phyloP scores from a whole-genome alignment of 306 rosid species.

The Cercis canadensis region DNA sequence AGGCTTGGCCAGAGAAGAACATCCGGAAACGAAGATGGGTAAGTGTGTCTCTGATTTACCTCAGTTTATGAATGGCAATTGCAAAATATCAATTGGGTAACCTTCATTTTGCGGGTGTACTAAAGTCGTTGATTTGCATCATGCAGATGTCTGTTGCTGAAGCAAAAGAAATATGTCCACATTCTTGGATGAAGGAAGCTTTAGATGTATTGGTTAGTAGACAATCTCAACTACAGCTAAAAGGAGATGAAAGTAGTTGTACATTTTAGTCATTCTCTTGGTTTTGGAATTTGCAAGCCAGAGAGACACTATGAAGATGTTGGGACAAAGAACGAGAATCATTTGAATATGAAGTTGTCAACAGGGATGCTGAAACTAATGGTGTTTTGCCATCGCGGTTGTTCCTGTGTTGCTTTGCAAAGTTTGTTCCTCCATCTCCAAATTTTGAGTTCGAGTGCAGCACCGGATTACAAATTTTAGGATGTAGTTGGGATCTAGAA shows the following conservation, averaged over 20 bases:
- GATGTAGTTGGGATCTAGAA: conserved; percentile 46
- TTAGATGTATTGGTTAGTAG: conserved; percentile 61
- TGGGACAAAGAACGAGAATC: conserved; percentile 34
- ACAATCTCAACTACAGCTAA: conserved; percentile 40
- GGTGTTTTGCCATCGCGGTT: neutral
- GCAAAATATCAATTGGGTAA: conserved; percentile 14
- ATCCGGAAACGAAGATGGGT: conserved; percentile 79
- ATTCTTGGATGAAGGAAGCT: conserved; percentile 92
- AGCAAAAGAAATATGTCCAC: conserved; percentile 85
- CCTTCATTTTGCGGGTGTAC: conserved; percentile 32
- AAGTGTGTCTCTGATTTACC: conserved; percentile 32
- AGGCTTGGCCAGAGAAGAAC: conserved; percentile 83
- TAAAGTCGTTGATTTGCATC: conserved; percentile 40
- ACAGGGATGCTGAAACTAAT: neutral
- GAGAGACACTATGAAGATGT: conserved; percentile 27
- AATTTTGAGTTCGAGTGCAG: conserved; percentile 8
- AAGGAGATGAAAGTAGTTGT: conserved; percentile 31
- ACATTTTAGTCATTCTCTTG: conserved; percentile 32
- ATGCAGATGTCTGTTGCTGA: conserved; percentile 74
- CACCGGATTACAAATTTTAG: conserved; percentile 16
- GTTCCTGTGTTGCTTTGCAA: neutral
- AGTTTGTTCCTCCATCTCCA: conserved; percentile 23
- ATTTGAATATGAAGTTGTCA: conserved; percentile 23
- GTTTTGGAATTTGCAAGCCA: conserved; percentile 36
- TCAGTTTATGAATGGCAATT: conserved; percentile 6